Conservation (phyloP, 805 yeast genomes). For the Babjeviella inositovora region DNA sequence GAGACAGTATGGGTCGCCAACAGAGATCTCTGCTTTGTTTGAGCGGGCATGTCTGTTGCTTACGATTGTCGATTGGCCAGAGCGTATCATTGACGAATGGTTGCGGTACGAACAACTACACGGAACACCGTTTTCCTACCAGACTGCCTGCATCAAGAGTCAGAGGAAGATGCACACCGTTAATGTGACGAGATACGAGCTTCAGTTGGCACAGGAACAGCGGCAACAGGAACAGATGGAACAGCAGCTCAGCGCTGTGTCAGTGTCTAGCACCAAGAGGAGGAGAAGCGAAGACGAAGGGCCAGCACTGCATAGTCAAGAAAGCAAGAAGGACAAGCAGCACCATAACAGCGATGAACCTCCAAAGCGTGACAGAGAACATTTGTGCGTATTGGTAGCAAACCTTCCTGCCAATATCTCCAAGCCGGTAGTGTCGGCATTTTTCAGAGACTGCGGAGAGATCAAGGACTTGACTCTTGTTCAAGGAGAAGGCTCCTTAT, state of each 20-base stretch:
- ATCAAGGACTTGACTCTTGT: conserved; percentile 17
- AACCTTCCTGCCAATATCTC: conserved; percentile 23
- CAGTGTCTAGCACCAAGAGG: neutral
- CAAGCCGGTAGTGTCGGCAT: conserved; percentile 17
- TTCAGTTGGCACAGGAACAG: conserved; percentile 3
- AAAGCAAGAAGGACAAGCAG: conserved; percentile 2
- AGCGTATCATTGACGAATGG: conserved; percentile 27
- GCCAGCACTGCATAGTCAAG: conserved; percentile 3
- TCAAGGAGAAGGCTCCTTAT: conserved; percentile 4
- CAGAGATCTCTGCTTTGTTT: conserved; percentile 13
- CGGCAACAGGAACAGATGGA: conserved; percentile 1
- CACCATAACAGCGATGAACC: conserved; percentile 4
- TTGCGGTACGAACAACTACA: conserved; percentile 14
- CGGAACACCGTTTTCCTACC: conserved; percentile 11
- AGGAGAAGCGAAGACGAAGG: conserved; percentile 2
- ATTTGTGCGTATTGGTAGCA: conserved; percentile 34
- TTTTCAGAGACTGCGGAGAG: conserved; percentile 49
- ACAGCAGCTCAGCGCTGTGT: neutral
- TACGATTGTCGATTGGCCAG: conserved; percentile 29
- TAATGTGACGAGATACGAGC: conserved; percentile 3
- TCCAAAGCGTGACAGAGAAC: conserved; percentile 37
- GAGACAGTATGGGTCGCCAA: conserved; percentile 9
- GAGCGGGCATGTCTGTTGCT: conserved; percentile 12
- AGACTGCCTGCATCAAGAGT: conserved; percentile 8
- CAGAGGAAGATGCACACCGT: conserved; percentile 7